A percentile compares a stretch with the other conserved stretches of the same genome.
These are phyloP conservation scores for Myriosclerotinia duriaeana DNA, from an alignment of 2,329 filamentous ascomycete species.

Conservation along the genomic window DNA sequence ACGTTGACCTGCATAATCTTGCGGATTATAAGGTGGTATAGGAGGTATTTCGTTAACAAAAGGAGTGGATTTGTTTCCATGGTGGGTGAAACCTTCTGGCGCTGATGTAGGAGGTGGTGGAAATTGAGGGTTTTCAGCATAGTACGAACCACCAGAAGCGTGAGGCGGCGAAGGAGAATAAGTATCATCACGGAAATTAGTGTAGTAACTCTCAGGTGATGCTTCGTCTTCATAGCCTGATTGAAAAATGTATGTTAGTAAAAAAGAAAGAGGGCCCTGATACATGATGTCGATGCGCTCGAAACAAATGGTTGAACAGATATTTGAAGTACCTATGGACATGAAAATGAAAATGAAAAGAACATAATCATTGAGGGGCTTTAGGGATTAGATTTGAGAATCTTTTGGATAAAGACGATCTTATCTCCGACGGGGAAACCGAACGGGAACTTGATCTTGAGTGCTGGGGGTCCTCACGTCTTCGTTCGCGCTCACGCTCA, in stretches of 20 bases:
- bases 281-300: constrained; percentile 27
- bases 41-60: constrained; percentile 32
- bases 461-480: constrained; percentile 41
- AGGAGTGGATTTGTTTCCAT: constrained; percentile 34
- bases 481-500: constrained; percentile 38
- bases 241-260: constrained; percentile 27
- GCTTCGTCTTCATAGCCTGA: constrained; percentile 40
- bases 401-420: constrained; percentile 35
- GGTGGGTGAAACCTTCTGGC: constrained; percentile 27
- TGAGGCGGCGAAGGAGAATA: constrained; percentile 41
- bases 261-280: constrained; percentile 31
- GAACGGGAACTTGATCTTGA: constrained; percentile 39
- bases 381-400: constrained; percentile 40
- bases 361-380: constrained; percentile 13
- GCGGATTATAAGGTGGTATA: constrained; percentile 40
- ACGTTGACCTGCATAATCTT: constrained; percentile 36
- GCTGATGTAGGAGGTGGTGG: constrained; percentile 31
- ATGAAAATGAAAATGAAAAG: constrained; percentile 14
- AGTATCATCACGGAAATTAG: constrained; percentile 34
- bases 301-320: constrained; percentile 25
- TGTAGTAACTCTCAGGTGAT: constrained; percentile 39
- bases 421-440: constrained; percentile 38
- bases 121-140: constrained; percentile 35
- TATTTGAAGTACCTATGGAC: constrained; percentile 15
- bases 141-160: constrained; percentile 40